Evolutionary conservation across 2,329 filamentous ascomycete genomes (phyloP), one percentile per base, ranked within the genome.

Genomic region (Sordariomycetes sp.): DNA sequence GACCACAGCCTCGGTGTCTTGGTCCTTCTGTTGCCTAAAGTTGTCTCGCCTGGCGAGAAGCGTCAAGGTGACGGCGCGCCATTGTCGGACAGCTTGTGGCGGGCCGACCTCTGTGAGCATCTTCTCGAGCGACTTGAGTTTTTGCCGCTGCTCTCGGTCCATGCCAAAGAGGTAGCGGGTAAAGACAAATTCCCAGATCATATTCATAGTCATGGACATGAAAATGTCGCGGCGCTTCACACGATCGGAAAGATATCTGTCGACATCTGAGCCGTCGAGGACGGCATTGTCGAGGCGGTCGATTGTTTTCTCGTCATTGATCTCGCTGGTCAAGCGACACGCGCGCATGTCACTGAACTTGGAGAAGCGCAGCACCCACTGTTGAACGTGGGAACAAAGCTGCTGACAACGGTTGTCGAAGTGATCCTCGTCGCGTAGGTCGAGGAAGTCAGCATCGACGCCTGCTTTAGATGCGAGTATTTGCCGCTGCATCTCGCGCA

Each of bases 171-270:
- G 78, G 57, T 98, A 98, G 43, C 92, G 79, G 8, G 90, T 95
- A 55, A 98, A 98, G 54, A 98, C 81, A 52, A 93, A 95, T 59
- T 98, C 92, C 88, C 88, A 98, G 33, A 98, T 80, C 87, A 98
- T 95, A 41, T 84, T 92, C 88, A 96, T 96, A 36, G 90, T 86
- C 58, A 98, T 87, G 24, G 87, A 92, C 86, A 96, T 95, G 70
- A 98, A 95, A 38, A 96, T 80, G 55, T 96, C 90, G 39, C 90
- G 79, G 40, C 92, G 81, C 50, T 75, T 80, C 35, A 95, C 82
- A 25, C 93, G 84, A 55, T 98, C 90, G 44, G 75, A 74, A 32
- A 98, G 79, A 51, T 94, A 92, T 38, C 70, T 66, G 58, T 96
- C 87, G 42, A 94, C 87, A 53, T 96, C 88, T 30, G 86, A 86